phyloP scores from a whole-genome alignment of 495 filamentous ascomycete species.

The Platismatia glauca region DNA sequence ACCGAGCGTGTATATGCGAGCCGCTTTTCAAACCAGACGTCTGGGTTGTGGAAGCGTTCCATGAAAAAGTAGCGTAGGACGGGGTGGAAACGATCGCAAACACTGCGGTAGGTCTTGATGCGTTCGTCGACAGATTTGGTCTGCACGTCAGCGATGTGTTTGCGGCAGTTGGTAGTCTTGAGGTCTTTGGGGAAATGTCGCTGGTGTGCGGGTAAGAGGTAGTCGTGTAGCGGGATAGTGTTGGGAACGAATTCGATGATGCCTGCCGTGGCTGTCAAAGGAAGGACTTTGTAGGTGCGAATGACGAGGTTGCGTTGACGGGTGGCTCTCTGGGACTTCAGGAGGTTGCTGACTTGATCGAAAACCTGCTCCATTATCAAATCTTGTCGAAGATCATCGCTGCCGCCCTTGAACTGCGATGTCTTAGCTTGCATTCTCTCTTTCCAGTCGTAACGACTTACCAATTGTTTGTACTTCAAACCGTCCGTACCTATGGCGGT shows the following conservation, averaged over 20 bases:
- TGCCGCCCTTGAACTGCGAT: constrained; percentile 69
- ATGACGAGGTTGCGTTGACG: constrained; percentile 81
- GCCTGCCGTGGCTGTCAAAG: constrained; percentile 72
- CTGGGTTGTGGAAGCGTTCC: constrained; percentile 85
- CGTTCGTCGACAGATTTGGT: constrained; percentile 58
- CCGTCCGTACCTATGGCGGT: constrained; percentile 71
- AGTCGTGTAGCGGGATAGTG: constrained; percentile 84
- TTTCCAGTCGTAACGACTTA: not conserved
- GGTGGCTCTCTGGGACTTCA: constrained; percentile 76
- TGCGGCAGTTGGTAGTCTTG: constrained; percentile 64
- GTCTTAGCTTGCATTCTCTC: not conserved
- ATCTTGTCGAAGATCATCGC: constrained; percentile 95
- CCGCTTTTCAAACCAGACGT: constrained; percentile 86
- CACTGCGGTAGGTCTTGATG: constrained; percentile 61
- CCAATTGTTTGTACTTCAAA: constrained; percentile 67
- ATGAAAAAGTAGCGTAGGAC: constrained; percentile 98
- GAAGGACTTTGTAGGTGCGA: constrained; percentile 91
- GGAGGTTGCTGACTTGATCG: constrained; percentile 81
- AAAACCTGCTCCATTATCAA: constrained; percentile 99
- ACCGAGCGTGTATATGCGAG: constrained; percentile 87
- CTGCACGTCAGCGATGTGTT: constrained; percentile 64
- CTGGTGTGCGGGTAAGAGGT: constrained; percentile 81
- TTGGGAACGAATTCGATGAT: constrained; percentile 94
- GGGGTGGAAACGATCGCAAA: constrained; percentile 74
- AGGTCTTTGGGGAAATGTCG: constrained; percentile 77